These are phyloP conservation scores for Canavalia ensiformis DNA, from an alignment of 306 rosid species.

Conservation along the genomic window DNA sequence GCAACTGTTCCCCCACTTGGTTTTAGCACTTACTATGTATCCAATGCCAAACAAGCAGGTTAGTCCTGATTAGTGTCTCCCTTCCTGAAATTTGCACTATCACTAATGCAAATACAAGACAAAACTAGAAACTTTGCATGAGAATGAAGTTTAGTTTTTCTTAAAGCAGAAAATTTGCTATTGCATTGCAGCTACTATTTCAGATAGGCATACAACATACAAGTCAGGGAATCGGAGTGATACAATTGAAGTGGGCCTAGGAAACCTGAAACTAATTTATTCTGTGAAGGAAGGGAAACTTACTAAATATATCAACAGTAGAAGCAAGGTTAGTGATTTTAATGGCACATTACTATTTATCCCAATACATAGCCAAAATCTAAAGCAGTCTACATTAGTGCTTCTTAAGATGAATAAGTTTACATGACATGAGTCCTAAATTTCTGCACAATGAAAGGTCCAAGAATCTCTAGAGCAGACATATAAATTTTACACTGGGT, in stretches of 20 bases:
- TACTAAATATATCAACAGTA: conserved; percentile 62
- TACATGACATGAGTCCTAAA: conserved; percentile 37
- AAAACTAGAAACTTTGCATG: background rate
- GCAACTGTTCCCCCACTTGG: conserved; percentile 90
- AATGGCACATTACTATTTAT: conserved; percentile 15
- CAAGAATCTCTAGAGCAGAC: conserved; percentile 56
- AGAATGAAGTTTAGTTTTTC: conserved; percentile 1
- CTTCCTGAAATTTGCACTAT: conserved; percentile 16
- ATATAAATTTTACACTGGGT: conserved; percentile 53
- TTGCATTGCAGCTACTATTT: conserved; percentile 58
- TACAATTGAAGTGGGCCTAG: conserved; percentile 69
- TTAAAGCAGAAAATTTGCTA: conserved; percentile 24
- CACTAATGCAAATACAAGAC: conserved; percentile 15
- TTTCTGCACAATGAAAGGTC: conserved; percentile 55
- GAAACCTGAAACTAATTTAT: conserved; percentile 74
- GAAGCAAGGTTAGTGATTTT: conserved; percentile 61
- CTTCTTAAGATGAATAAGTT: conserved; percentile 19
- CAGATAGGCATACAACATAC: conserved; percentile 53
- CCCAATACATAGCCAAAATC: conserved; percentile 16
- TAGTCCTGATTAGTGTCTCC: conserved; percentile 37
- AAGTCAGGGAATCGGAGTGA: conserved; percentile 50
- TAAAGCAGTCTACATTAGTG: conserved; percentile 27
- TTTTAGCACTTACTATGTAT: conserved; percentile 79
- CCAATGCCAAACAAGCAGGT: conserved; percentile 58
- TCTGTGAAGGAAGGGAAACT: conserved; percentile 69